Conservation (phyloP, 352 stramenopile genomes). For the Discostella stelligera region DNA sequence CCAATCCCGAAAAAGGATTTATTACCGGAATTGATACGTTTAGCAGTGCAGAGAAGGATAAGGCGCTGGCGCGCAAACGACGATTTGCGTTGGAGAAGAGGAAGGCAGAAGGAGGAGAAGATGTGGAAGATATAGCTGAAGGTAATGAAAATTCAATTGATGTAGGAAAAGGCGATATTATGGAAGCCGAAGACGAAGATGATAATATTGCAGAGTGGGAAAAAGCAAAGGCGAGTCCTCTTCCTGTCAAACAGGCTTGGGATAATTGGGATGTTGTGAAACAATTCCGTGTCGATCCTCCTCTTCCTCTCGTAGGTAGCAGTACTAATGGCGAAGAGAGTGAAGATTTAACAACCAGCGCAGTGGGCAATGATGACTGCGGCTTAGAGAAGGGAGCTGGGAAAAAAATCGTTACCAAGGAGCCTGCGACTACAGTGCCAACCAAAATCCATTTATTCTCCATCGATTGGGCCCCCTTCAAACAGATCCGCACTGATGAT, state of each 20-base stretch:
- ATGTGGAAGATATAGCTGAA: slow-evolving; percentile 16
- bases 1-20: slow-evolving; percentile 66
- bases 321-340: background rate
- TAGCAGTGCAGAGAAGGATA: slow-evolving; percentile 60
- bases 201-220: slow-evolving; percentile 49
- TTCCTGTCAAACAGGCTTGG: slow-evolving; percentile 67
- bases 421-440: slow-evolving; percentile 35
- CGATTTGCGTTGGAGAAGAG: slow-evolving; percentile 57
- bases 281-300: slow-evolving; percentile 62
- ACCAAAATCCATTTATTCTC: slow-evolving; percentile 79
- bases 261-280: slow-evolving; percentile 74
- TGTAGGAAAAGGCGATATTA: slow-evolving; percentile 16
- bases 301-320: slow-evolving; percentile 27
- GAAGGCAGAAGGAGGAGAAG: slow-evolving; percentile 28
- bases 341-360: background rate
- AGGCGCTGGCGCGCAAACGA: slow-evolving; percentile 60
- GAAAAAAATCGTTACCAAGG: slow-evolving; percentile 38
- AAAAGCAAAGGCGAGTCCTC: slow-evolving; percentile 45
- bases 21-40: slow-evolving; percentile 76
- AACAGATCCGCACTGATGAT: slow-evolving; percentile 79
- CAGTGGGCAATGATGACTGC: slow-evolving; percentile 5
- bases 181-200: slow-evolving; percentile 46
- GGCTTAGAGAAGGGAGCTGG: slow-evolving; percentile 21
- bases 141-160: slow-evolving; percentile 13
- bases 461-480: slow-evolving; percentile 79